phyloP scores from a whole-genome alignment of 208 protist species.

The Angomonas desouzai region DNA sequence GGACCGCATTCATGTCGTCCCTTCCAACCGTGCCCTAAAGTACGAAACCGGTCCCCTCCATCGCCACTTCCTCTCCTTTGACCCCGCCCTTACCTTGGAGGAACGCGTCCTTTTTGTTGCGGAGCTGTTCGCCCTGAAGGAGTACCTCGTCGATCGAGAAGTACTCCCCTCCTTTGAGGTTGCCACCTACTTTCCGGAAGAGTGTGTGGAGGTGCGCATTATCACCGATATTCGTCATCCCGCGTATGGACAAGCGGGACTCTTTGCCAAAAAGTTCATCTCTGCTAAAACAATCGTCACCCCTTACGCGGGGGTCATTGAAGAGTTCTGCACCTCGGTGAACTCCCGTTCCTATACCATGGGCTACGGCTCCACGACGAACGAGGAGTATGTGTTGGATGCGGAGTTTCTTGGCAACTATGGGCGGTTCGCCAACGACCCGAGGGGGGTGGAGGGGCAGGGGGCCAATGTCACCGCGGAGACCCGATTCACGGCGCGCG shows the following conservation, averaged over 20 bases:
- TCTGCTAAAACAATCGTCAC: slow-evolving; percentile 71
- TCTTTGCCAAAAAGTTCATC: slow-evolving; percentile 70
- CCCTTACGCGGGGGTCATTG: slow-evolving; percentile 78
- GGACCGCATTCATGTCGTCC: slow-evolving; percentile 33
- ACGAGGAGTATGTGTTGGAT: slow-evolving; percentile 80
- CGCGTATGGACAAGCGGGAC: slow-evolving; percentile 81
- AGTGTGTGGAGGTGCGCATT: slow-evolving; percentile 78
- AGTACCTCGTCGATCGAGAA: slow-evolving; percentile 31
- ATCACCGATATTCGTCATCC: slow-evolving; percentile 74
- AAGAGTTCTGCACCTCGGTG: slow-evolving; percentile 73
- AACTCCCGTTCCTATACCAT: slow-evolving; percentile 89
- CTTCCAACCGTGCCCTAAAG: slow-evolving; percentile 71
- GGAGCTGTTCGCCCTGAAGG: slow-evolving; percentile 49
- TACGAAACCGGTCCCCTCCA: slow-evolving; percentile 43
- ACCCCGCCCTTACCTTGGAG: slow-evolving; percentile 61
- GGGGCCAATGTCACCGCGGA: slow-evolving; percentile 76
- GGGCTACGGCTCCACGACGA: slow-evolving; percentile 73
- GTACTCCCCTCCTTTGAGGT: slow-evolving; percentile 34
- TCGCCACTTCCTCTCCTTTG: slow-evolving; percentile 76
- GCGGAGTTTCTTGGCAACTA: slow-evolving; percentile 88
- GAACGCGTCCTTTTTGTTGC: slow-evolving; percentile 67
- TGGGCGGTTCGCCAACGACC: slow-evolving; percentile 88
- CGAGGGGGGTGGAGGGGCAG: slow-evolving; percentile 61
- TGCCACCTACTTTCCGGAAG: slow-evolving; percentile 57
- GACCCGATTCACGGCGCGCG: slow-evolving; percentile 65